Base-by-base conservation (phyloP, 2,329 filamentous ascomycete species). In the Fusarium lateritium region DNA sequence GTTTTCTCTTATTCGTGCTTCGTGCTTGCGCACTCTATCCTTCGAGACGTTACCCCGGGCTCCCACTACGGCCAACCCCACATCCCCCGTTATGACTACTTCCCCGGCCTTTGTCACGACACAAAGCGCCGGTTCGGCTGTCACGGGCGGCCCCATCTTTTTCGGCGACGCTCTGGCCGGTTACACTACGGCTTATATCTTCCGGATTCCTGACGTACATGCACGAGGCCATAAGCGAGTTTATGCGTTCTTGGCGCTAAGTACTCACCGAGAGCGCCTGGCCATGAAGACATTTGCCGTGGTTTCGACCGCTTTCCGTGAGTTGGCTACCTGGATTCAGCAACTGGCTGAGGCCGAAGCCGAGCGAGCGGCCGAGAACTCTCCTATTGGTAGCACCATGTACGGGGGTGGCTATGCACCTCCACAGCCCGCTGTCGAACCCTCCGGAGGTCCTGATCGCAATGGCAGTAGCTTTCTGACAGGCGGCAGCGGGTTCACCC, bases 141-240 rank as follows among this genome's bases (percentile, higher is more conserved):
- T 85, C 2, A 88, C 88, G 4, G 89, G 89, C 4, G 89, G 89
- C 0, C 88, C 89, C 31, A 90, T 92, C 54, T 91, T 92, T 76
- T 91, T 92, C 62, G 89, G 89, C 31, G 89, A 92, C 72, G 84
- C 88, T 2, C 76, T 86, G 1, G 86, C 89, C 2, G 89, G 89
- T 31, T 91, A 91, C 77, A 92, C 89, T 0, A 92, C 89, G 0
- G 89, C 89, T 15, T 91, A 90, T 77, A 89, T 91, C 67, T 92
- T 92, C 74, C 89, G 89, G 26, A 89, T 92, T 42, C 87, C 89
- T 8, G 89, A 92, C 74, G 82, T 90, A 36, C 89, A 90, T 67
- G 89, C 89, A 15, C 87, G 89, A 14, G 89, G 89, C 6, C 87
- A 90, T 70, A 89, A 90, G 77, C 85, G 89, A n/a, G 87, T 91